Evolutionary conservation across 1,139 yeast species (phyloP), one percentile per base, ranked within the genome.

Genomic region (Yamadazyma dendronema): DNA sequence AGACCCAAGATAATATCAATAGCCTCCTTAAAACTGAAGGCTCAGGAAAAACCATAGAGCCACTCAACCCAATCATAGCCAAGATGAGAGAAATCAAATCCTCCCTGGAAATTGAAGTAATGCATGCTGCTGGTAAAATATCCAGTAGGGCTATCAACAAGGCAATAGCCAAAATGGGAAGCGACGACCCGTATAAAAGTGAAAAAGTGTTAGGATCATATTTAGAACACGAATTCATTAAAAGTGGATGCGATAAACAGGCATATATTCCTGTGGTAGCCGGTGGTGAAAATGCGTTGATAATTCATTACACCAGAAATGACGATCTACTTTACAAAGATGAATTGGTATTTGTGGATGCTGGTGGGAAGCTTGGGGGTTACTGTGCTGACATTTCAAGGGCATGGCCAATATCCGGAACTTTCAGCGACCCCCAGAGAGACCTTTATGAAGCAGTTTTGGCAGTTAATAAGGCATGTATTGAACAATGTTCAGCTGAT

Each of bases 251-350:
- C 59, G 95, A 88, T 45, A 79, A 79, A 44, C 79, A 84, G 31
- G 97, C 97, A 0, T 94, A 94, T 55, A 77, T 90, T 22, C 97
- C 99, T 0, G 99, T 94, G 8, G 95, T 94, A 7, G 99, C 97
- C 2, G 85, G 96, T 30, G 98, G 98, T 2, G 61, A 74, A 17
- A 89, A 89, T 56, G 88, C 96, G 0, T 65, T 89, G 31, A 84
- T 92, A 29, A 88, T 92, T 42, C 97, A 90, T 59, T 90, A 90
- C 57, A 89, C 95, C 0, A 70, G 95, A 43, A 90, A 90, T 53
- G 95, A 90, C 57, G 95, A 86, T 56, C 61, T 83, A 19, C 68
- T 90, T 41, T 74, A 74, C 41, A 72, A 74, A 33, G 89, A 82
- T 46, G 97, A 92, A 44, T 63, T 89, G 69, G 96, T 90, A 6